Conservation (phyloP, 1,139 yeast genomes). For the Lodderomyces theae region DNA sequence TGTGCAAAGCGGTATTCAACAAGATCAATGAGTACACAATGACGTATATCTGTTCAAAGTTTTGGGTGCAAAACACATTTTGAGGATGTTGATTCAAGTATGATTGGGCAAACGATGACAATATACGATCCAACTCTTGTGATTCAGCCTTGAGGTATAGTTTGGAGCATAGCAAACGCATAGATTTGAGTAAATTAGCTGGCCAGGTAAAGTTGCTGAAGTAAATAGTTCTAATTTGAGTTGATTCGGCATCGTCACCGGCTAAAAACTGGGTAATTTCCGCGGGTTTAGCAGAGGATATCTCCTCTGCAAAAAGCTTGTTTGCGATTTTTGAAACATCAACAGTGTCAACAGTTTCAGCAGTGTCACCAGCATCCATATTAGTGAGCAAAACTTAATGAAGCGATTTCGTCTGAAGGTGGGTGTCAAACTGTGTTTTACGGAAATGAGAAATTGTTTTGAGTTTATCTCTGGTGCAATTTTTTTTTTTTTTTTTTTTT, state of each 20-base stretch:
- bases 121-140: constrained; percentile 73
- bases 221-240: constrained; percentile 40
- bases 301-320: constrained; percentile 2
- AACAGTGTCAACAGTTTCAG: not conserved
- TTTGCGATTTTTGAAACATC: constrained; percentile 19
- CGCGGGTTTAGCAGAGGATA: constrained; percentile 38
- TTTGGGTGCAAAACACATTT: constrained; percentile 48
- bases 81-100: constrained; percentile 57
- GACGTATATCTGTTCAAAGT: constrained; percentile 66
- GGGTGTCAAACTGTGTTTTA: too few relatives aligned
- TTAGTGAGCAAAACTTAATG: too few relatives aligned
- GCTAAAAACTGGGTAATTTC: constrained; percentile 49
- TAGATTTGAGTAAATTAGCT: constrained; percentile 48
- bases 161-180: constrained; percentile 60
- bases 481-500: too few relatives aligned
- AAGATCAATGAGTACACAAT: constrained; percentile 71
- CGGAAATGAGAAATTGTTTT: too few relatives aligned
- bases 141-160: constrained; percentile 80
- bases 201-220: constrained; percentile 53
- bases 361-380: not conserved
- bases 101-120: constrained; percentile 66
- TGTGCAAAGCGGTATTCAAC: constrained; percentile 68
- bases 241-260: constrained; percentile 41
- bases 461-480: too few relatives aligned
- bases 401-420: too few relatives aligned